Base-by-base conservation (phyloP, 257 asterid species). In the Solanum virginianum region DNA sequence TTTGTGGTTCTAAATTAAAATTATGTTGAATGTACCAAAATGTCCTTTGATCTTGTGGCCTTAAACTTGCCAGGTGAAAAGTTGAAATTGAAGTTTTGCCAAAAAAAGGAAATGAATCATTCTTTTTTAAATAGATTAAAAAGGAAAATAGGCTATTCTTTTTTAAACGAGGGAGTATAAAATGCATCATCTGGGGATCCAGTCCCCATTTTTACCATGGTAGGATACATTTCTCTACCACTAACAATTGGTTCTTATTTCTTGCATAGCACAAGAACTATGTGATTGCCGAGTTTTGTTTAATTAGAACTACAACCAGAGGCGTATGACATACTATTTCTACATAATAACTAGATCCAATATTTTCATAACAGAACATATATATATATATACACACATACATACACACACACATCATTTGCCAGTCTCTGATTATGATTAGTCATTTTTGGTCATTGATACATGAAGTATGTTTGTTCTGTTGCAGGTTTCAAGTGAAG, bases 401-500 rank as follows among this genome's bases (percentile, higher is more conserved):
- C 36, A 32, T 32, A 32, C 36, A 32, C 4, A 32, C 32, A 29
- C 36, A 32, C 36, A 32, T 32, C 36, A 32, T 32, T 32, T 32
- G 36, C 36, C 36, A 32, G 36, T 36, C n/a, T 66, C 18, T 66
- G 10, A 29, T 29, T 5, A 41, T 11, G 20, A 20, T 6, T 47
- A n/a, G n/a, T 45, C 81, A 45, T 43, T 43, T 69, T 43, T 74
- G 12, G 43, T 53, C 1, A 75, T 49, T 24, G 2, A 22, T 75
- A 22, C 81, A 49, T 75, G 41, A 72, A 22, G 1, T 14, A 74
- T 74, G 20, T 7, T 74, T 74, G 6, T n/a, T 22, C 57, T 45
- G 49, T 81, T 68, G 89, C 93, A 96, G 99, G 98, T 96, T 71
- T 89, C 99, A 2, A 96, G 99, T 77, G 99, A 96, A 80, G 99